A percentile compares a stretch with the other conserved stretches of the same genome.
phyloP scores from a whole-genome alignment of 257 asterid genomes.

The Rhazya stricta region DNA sequence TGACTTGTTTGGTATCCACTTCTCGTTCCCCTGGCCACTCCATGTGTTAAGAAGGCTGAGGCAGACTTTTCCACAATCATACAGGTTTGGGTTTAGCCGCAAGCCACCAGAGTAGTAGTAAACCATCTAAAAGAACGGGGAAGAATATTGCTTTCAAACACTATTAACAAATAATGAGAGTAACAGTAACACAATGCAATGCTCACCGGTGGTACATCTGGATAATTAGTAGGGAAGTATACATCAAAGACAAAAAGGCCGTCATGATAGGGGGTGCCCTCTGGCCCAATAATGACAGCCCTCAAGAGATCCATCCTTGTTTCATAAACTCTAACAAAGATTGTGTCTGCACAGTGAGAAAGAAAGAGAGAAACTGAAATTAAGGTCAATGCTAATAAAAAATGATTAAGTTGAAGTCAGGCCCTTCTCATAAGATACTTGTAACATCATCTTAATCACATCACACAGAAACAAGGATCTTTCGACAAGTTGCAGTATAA shows the following conservation, averaged over 20 bases:
- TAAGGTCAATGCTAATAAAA: background rate
- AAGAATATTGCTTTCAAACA: background rate
- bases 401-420: background rate
- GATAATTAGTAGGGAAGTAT: slow-evolving; percentile 43
- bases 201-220: slow-evolving; percentile 46
- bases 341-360: slow-evolving; percentile 30
- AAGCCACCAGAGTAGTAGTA: slow-evolving; percentile 53
- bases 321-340: slow-evolving; percentile 49
- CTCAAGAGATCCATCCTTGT: slow-evolving; percentile 56
- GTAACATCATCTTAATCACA: background rate
- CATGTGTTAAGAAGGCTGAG: slow-evolving; percentile 58
- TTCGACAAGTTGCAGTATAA: background rate
- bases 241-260: slow-evolving; percentile 51
- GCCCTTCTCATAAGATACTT: background rate
- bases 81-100: slow-evolving; percentile 52
- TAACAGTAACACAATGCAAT: background rate
- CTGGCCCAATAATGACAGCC: slow-evolving; percentile 55
- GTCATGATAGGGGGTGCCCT: slow-evolving; percentile 62
- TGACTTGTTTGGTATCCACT: slow-evolving; percentile 43
- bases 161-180: background rate
- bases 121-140: slow-evolving; percentile 33
- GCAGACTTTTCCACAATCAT: slow-evolving; percentile 58
- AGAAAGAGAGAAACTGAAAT: background rate
- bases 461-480: background rate
- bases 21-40: slow-evolving; percentile 46